Evolutionary conservation across 805 yeast species (phyloP), one percentile per base, ranked within the genome.

Genomic region (Suhomyces sp.): DNA sequence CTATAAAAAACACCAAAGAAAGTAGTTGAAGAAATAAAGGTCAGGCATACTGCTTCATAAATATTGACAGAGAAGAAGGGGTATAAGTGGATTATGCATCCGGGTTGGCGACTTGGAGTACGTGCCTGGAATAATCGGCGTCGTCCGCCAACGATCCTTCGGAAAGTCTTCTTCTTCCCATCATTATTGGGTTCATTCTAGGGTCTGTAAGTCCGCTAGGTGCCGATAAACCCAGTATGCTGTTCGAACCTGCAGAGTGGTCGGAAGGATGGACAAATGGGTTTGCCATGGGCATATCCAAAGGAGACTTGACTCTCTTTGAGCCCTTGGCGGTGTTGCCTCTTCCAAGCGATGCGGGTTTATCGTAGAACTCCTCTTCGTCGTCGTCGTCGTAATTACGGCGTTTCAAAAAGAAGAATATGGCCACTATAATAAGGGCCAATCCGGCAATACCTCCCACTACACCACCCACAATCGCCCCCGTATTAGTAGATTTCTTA

Each of bases 61-160:
- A 12, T 29, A 29, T 12, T 12, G 33, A 42, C 22, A 42, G 12
- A 42, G 27, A 41, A 41, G 24, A 41, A 41, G 22, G 45, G 45
- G 45, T 41, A 41, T 41, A n/a, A 8, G 26, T 3, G 6, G 6
- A 17, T 15, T 47, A 47, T 3, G 44, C 44, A 67, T 90, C 96
- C 1, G 97, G 97, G 63, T 92, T 92, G 33, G 96, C 92, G 10
- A 92, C 96, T 54, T 90, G 86, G 46, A 92, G 75, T 17, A 89
- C 84, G 72, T 90, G 90, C 64, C 91, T 77, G 48, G 88, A 79
- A 70, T 86, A 88, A 67, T 89, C 94, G 4, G 89, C 83, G 56
- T 88, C 96, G 67, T 90, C 96, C 9, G 96, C 92, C 50, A 92
- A 74, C 2, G 93, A 85, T 4, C 97, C 97, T 62, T 88, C 93